A percentile compares a stretch with the other conserved stretches of the same genome.
Evolutionary conservation across 805 yeast species (phyloP).

Genomic region (Zygosaccharomyces pseudorouxii): DNA sequence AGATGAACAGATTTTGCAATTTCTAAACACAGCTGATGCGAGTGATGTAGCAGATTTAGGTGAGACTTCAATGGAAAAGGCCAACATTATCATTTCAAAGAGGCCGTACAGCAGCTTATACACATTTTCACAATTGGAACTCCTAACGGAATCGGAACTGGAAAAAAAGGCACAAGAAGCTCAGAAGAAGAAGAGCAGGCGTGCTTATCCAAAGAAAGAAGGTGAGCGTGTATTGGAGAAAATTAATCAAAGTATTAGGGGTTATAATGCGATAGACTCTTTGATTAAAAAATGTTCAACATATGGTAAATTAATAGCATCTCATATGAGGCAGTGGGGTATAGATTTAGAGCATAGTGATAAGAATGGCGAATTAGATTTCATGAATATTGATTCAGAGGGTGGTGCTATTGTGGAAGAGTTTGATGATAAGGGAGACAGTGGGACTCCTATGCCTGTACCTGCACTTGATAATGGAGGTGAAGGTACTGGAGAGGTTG

Average conservation of each 20-base stretch:
- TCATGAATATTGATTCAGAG: conserved; percentile 32
- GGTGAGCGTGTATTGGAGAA: conserved; percentile 75
- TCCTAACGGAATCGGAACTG: conserved; percentile 38
- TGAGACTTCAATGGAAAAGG: conserved; percentile 60
- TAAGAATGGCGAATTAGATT: conserved; percentile 38
- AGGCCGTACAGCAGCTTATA: conserved; percentile 67
- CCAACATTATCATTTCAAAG: conserved; percentile 53
- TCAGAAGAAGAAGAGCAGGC: conserved; percentile 36
- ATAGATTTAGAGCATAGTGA: conserved; percentile 59
- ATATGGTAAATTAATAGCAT: conserved; percentile 65
- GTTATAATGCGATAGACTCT: conserved; percentile 94
- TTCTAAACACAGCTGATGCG: conserved; percentile 70
- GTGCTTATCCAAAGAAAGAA: conserved; percentile 48
- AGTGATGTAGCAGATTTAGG: conserved; percentile 80
- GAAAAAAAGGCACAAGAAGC: conserved; percentile 20
- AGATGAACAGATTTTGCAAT: conserved; percentile 64
- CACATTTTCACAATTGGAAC: conserved; percentile 54
- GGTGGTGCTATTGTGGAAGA: conserved; percentile 30
- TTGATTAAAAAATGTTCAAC: conserved; percentile 76
- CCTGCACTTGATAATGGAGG: conserved; percentile 7
- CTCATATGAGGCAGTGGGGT: conserved; percentile 83
- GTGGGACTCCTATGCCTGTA: conserved; percentile 20
- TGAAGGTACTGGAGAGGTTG: conserved; percentile 32
- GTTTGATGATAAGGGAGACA: conserved; percentile 29
- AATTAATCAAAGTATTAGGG: conserved; percentile 65